These are phyloP conservation scores for Pseudocercospora macadamiae DNA, from an alignment of 2,329 filamentous ascomycete species.

Conservation along the genomic window DNA sequence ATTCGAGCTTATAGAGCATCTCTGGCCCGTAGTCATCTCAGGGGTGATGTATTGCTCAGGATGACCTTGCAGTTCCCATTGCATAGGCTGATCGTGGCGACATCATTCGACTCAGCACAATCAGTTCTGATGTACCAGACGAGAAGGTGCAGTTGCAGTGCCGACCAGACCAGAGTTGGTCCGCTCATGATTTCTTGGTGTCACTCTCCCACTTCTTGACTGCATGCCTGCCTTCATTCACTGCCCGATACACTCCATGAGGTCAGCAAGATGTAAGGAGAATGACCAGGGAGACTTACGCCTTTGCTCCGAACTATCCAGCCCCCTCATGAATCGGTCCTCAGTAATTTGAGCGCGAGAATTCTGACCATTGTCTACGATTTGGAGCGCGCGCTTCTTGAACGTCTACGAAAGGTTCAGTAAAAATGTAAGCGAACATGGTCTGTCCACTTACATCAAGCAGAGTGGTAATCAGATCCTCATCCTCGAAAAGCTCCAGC, in stretches of 20 bases:
- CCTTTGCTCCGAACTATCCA: constrained; percentile 87
- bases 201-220: constrained; percentile 46
- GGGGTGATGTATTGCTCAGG: too few relatives aligned
- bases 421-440: not conserved
- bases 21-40: too few relatives aligned
- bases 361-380: constrained; percentile 88
- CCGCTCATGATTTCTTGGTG: not conserved
- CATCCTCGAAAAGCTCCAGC: constrained; percentile 88
- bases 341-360: constrained; percentile 53
- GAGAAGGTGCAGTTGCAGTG: too few relatives aligned
- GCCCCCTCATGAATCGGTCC: constrained; percentile 82
- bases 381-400: constrained; percentile 76
- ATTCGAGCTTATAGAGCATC: too few relatives aligned
- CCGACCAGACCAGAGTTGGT: too few relatives aligned
- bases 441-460: constrained; percentile 42
- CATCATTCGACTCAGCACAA: too few relatives aligned
- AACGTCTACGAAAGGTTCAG: constrained; percentile 63
- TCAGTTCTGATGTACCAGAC: too few relatives aligned
- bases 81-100: too few relatives aligned
- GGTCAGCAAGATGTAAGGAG: not conserved
- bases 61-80: too few relatives aligned
- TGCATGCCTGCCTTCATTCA: constrained; percentile 51
- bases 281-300: constrained; percentile 6
- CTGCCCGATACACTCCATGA: constrained; percentile 49
- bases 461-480: constrained; percentile 69